Evolutionary conservation across 192 early-diverging fungal genomes (phyloP).

Genomic region (Podila verticillata): DNA sequence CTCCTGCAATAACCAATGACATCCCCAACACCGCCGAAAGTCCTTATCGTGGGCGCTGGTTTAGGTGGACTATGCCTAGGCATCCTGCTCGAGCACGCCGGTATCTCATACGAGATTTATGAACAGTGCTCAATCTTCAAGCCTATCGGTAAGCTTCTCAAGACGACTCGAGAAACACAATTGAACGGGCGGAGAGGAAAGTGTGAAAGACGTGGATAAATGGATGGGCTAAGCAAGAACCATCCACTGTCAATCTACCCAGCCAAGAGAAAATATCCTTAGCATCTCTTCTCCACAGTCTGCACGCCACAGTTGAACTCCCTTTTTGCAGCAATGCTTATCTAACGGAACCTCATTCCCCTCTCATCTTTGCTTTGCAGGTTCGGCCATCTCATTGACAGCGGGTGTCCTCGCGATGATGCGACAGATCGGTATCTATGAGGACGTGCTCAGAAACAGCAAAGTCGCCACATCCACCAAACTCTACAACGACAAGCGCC

Average conservation of each 20-base stretch:
- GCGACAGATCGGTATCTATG: not conserved
- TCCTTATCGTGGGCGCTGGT: no score
- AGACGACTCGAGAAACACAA: not conserved
- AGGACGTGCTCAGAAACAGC: not conserved
- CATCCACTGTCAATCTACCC: not conserved
- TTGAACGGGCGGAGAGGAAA: not conserved
- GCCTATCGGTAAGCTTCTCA: no score
- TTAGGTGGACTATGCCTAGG: no score
- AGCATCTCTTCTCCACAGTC: no score
- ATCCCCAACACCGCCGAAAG: no score
- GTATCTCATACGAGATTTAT: no score
- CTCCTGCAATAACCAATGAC: no score
- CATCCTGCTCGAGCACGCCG: no score
- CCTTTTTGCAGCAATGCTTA: no score
- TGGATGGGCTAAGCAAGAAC: not conserved
- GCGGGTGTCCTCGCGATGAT: not conserved
- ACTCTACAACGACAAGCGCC: not conserved
- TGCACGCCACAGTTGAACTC: no score
- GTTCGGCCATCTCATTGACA: not conserved
- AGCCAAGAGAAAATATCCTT: no score
- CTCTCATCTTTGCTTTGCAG: not conserved
- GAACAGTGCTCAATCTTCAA: no score
- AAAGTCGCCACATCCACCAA: not conserved
- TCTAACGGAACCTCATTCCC: not conserved
- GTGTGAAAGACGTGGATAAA: not conserved